These are phyloP conservation scores for Trifolium dubium DNA, from an alignment of 306 rosid genomes.

Conservation along the genomic window DNA sequence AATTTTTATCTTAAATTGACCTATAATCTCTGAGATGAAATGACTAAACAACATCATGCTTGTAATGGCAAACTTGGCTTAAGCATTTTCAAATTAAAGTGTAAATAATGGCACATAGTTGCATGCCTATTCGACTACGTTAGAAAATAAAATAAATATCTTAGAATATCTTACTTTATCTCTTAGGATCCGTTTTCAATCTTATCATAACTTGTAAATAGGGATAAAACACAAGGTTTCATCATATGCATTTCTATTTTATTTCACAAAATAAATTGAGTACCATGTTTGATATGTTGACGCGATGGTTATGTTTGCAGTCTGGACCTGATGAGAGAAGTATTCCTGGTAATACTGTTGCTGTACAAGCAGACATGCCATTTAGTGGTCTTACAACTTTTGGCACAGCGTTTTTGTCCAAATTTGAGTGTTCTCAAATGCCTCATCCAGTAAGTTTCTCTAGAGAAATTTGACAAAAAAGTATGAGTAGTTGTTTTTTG, in stretches of 20 bases:
- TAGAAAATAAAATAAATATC: no score
- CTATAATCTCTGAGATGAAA: no score
- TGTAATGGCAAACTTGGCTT: not conserved
- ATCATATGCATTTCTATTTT: no score
- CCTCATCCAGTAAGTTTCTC: constrained; percentile 80
- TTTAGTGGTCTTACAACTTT: constrained; percentile 81
- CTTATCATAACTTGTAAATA: no score
- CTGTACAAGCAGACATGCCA: constrained; percentile 99
- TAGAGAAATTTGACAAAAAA: constrained; percentile 1
- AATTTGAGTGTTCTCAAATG: constrained; percentile 97
- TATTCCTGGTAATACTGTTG: constrained; percentile 93
- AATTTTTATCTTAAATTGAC: not conserved
- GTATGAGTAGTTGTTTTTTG: not conserved
- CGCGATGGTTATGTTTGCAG: constrained; percentile 49
- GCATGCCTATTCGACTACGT: no score
- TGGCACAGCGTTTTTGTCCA: constrained; percentile 90
- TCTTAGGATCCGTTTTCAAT: no score
- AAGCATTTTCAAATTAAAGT: not conserved
- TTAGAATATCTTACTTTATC: no score
- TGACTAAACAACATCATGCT: not conserved
- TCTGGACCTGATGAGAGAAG: constrained; percentile 97
- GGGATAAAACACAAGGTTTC: no score
- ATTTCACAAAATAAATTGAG: not conserved
- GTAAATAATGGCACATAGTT: no score
- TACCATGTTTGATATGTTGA: not conserved